Conservation (phyloP, 768 basidiomycete genomes). For the Suillus hirtellus region DNA sequence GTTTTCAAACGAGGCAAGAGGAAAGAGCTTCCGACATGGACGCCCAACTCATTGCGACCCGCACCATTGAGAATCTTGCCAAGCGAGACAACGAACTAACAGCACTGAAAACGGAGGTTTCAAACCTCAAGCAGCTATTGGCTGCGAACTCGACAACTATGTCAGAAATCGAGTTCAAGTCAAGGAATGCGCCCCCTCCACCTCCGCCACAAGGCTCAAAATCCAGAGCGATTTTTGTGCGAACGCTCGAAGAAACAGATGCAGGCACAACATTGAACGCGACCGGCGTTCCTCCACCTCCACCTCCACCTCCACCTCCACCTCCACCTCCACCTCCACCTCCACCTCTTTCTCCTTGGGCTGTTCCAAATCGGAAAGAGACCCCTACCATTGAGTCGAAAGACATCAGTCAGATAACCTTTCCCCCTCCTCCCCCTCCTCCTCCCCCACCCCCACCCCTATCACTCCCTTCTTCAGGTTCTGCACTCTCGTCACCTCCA, state of each 20-base stretch:
- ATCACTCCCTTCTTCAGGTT: conserved; percentile 7
- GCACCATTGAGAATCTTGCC: conserved; percentile 66
- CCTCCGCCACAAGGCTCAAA: conserved; percentile 42
- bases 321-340: conserved; percentile 24
- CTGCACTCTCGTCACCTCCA: conserved; percentile 25
- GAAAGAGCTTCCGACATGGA: conserved; percentile 54
- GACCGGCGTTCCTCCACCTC: conserved; percentile 10
- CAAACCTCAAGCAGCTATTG: conserved; percentile 51
- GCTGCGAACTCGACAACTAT: conserved; percentile 48
- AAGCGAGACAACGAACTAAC: conserved; percentile 69
- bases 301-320: conserved; percentile 23
- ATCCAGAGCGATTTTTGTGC: conserved; percentile 1
- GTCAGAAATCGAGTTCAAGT: conserved; percentile 74
- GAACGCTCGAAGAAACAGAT: background rate
- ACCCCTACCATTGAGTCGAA: conserved; percentile 16
- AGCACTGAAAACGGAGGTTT: conserved; percentile 49
- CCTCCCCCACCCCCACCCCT: conserved; percentile 25
- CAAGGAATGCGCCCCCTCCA: conserved; percentile 62
- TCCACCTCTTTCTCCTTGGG: conserved; percentile 23
- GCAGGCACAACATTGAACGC: conserved; percentile 3
- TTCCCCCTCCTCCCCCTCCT: conserved; percentile 33
- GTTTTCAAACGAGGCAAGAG: conserved; percentile 61
- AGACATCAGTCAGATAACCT: conserved; percentile 8
- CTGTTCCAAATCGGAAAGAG: conserved; percentile 1
- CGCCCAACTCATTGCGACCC: conserved; percentile 66